Evolutionary conservation across 176 grass and related monocot species (phyloP).

Genomic region (Zea luxurians): DNA sequence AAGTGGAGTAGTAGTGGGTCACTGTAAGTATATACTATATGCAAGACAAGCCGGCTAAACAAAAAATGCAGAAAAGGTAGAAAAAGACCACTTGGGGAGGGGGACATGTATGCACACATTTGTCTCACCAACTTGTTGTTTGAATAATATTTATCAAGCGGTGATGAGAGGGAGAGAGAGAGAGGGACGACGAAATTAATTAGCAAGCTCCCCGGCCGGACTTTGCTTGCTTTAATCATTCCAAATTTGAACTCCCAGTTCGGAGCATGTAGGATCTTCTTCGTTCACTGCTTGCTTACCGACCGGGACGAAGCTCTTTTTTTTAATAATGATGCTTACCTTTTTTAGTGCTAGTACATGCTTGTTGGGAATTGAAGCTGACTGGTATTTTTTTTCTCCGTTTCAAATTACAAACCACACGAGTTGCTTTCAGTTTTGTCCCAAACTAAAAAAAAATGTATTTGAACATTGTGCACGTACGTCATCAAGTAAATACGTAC

Average conservation of each 20-base stretch:
- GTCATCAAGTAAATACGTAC: too few relatives aligned
- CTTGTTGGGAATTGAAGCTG: slow-evolving; percentile 6
- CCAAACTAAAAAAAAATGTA: too few relatives aligned
- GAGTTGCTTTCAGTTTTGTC: too few relatives aligned
- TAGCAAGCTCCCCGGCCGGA: not conserved
- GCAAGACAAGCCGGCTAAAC: slow-evolving; percentile 33
- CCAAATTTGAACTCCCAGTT: slow-evolving; percentile 26
- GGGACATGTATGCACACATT: slow-evolving; percentile 35
- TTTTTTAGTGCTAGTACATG: not conserved
- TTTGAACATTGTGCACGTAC: too few relatives aligned
- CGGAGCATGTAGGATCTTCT: not conserved
- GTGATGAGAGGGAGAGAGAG: too few relatives aligned
- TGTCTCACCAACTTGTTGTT: slow-evolving; percentile 39
- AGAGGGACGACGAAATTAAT: not conserved
- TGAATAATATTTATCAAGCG: slow-evolving; percentile 34
- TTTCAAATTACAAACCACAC: not conserved
- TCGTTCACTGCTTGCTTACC: not conserved
- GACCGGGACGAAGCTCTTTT: not conserved
- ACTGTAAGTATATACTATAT: slow-evolving; percentile 15
- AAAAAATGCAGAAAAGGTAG: slow-evolving; percentile 44
- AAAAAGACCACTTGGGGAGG: slow-evolving; percentile 53
- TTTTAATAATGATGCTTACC: not conserved
- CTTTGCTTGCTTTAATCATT: slow-evolving; percentile 41
- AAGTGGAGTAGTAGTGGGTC: not conserved
- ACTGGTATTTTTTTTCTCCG: not conserved